Percentiles rank a stretch among this genome's conserved stretches.
Evolutionary conservation across 1,284 basidiomycete genomes (phyloP).

Genomic region (Marasmius fiardii): DNA sequence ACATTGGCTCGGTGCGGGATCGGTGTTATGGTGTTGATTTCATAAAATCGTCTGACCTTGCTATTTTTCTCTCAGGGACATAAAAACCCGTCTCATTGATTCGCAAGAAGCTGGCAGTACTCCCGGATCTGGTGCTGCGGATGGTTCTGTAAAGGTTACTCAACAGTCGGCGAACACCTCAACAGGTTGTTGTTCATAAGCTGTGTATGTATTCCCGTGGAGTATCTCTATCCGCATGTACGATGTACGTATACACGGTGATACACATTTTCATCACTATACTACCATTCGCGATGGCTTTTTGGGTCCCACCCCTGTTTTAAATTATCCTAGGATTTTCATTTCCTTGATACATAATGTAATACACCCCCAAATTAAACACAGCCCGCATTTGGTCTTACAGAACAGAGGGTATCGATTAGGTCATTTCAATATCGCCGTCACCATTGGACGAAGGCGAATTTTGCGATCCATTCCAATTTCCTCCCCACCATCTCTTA

Average conservation of each 20-base stretch:
- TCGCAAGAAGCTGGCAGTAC: conserved; percentile 70
- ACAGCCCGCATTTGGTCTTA: background rate
- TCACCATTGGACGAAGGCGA: background rate
- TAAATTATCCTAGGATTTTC: conserved; percentile 5
- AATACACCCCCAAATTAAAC: background rate
- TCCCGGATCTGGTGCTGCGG: conserved; percentile 36
- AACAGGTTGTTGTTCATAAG: conserved; percentile 58
- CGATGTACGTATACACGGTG: background rate
- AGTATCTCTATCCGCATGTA: conserved; percentile 3
- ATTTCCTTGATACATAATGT: conserved; percentile 10
- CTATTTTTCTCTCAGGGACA: conserved; percentile 61
- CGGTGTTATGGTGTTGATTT: conserved; percentile 1
- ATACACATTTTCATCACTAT: conserved; percentile 4
- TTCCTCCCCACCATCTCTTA: conserved; percentile 80
- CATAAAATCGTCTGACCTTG: background rate
- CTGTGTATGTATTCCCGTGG: conserved; percentile 10
- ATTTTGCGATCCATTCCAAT: conserved; percentile 54
- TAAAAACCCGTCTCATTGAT: conserved; percentile 96
- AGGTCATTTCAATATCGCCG: background rate
- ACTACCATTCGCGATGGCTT: background rate
- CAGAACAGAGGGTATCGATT: background rate
- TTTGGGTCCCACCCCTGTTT: background rate
- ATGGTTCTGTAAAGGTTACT: conserved; percentile 65
- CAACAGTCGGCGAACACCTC: conserved; percentile 45
- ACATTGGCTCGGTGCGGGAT: conserved; percentile 82